Evolutionary conservation across 192 early-diverging fungal genomes (phyloP).

Genomic region (Chytriomyces sp.): DNA sequence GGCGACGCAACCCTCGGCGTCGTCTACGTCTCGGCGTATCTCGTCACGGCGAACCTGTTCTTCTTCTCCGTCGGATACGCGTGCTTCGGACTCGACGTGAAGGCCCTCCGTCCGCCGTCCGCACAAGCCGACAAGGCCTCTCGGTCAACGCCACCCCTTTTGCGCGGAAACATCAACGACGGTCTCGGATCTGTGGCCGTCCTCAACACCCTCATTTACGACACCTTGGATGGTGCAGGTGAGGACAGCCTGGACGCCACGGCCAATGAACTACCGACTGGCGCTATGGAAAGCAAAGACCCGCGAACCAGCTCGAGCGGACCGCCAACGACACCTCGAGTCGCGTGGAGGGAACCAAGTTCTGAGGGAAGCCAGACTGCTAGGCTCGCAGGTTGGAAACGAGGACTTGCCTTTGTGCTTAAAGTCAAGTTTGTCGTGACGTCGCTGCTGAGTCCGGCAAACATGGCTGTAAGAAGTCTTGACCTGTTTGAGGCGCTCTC

Average conservation of each 20-base stretch:
- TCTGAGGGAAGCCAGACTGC: neutral
- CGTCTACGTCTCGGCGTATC: conserved; percentile 37
- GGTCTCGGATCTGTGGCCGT: neutral
- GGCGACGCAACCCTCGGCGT: conserved; percentile 32
- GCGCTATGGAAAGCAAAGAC: no score
- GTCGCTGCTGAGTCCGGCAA: conserved; percentile 4
- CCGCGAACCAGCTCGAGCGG: no score
- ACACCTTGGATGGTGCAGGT: no score
- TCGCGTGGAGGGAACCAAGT: no score
- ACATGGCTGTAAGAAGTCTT: conserved; percentile 8
- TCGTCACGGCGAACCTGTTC: conserved; percentile 32
- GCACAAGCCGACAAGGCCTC: neutral
- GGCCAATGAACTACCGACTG: no score
- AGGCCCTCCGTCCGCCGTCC: neutral
- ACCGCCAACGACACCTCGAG: no score
- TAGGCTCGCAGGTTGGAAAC: no score
- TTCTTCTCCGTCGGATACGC: conserved; percentile 34
- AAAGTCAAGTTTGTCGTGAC: conserved; percentile 2
- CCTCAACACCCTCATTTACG: no score
- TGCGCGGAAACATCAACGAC: neutral
- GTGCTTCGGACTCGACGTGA: conserved; percentile 26
- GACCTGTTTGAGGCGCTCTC: neutral
- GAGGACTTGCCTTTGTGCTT: neutral
- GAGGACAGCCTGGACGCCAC: no score
- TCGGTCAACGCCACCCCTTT: neutral